Percentiles rank a stretch among this genome's conserved stretches.
phyloP scores from a whole-genome alignment of 352 stramenopile genomes.

The Phytophthora macrochlamydospora region DNA sequence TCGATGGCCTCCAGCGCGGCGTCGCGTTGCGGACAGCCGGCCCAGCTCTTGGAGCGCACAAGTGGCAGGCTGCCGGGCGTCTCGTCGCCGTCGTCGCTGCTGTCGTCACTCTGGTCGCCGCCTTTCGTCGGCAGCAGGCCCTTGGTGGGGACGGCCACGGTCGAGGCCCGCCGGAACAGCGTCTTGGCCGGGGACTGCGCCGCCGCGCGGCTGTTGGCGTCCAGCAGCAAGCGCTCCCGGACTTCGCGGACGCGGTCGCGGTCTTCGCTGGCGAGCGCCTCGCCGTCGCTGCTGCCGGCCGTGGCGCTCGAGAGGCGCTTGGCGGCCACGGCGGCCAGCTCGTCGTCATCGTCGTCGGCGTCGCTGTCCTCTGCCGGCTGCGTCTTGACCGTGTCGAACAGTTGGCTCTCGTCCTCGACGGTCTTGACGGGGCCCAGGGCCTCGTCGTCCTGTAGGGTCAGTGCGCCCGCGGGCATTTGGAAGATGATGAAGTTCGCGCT shows the following conservation, averaged over 20 bases:
- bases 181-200: constrained; percentile 12
- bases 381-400: constrained; percentile 17
- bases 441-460: constrained; percentile 13
- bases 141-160: constrained; percentile 46
- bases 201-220: constrained; percentile 2
- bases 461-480: constrained; percentile 22
- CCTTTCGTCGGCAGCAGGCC: constrained; percentile 16
- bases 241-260: constrained; percentile 16
- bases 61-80: constrained; percentile 21
- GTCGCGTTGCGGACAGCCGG: constrained; percentile 46
- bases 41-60: constrained; percentile 59
- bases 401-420: constrained; percentile 30
- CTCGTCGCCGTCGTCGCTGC: constrained; percentile 20
- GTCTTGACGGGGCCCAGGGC: constrained; percentile 26
- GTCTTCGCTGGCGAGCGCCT: constrained; percentile 19
- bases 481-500: background rate
- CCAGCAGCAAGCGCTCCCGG: constrained; percentile 19
- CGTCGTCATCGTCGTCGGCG: constrained; percentile 9
- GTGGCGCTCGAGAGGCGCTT: constrained; percentile 35
- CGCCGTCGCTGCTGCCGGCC: constrained; percentile 27
- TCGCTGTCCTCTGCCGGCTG: constrained; percentile 17
- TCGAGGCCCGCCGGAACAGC: constrained; percentile 55
- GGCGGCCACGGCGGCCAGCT: constrained; percentile 8
- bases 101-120: constrained; percentile 19
- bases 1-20: constrained; percentile 65